Evolutionary conservation across 306 rosid genomes (phyloP).

Genomic region (Astragalus membranaceus): DNA sequence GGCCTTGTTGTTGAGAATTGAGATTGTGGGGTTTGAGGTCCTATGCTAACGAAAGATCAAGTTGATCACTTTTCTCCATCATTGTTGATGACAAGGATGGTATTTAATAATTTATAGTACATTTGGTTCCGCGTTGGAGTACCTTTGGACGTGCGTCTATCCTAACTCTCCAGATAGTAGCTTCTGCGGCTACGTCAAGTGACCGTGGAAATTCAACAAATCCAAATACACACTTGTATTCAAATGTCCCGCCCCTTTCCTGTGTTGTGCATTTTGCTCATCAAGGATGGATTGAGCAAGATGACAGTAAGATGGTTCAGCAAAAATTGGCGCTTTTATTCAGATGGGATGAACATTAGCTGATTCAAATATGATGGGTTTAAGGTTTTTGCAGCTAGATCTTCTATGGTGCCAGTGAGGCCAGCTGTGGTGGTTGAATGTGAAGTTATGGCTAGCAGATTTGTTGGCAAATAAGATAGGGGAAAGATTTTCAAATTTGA

Average conservation of each 20-base stretch:
- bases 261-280: background rate
- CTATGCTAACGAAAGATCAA: background rate
- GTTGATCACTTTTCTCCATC: background rate
- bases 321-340: background rate
- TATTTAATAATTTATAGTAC: too few species aligned
- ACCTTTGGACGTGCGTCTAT: too few species aligned
- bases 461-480: background rate
- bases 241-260: background rate
- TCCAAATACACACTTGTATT: too few species aligned
- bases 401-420: background rate
- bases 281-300: slow-evolving; percentile 9
- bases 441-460: background rate
- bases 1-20: background rate
- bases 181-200: too few species aligned
- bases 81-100: background rate
- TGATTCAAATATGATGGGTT: background rate
- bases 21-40: background rate
- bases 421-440: slow-evolving; percentile 3
- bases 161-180: too few species aligned
- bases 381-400: background rate
- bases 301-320: background rate
- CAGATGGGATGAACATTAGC: background rate
- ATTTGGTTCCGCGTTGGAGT: too few species aligned
- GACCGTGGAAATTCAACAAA: too few species aligned
- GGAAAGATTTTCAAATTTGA: background rate